phyloP scores from a whole-genome alignment of 208 protist species.

The Wallacemonas sp. region DNA sequence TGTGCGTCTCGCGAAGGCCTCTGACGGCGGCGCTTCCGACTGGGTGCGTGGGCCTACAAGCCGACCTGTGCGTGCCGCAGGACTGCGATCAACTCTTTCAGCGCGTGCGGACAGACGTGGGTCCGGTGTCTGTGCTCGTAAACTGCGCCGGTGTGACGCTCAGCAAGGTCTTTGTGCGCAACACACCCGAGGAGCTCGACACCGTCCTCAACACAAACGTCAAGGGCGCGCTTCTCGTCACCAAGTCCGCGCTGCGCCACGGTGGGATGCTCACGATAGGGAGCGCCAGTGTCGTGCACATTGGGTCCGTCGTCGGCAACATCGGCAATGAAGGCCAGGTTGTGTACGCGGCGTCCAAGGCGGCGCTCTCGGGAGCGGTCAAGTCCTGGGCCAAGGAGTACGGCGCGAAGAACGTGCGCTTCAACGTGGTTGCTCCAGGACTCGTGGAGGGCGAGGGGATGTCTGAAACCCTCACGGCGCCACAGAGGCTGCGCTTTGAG shows the following conservation, averaged over 20 bases:
- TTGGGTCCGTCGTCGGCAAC: conserved; percentile 76
- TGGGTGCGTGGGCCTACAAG: conserved; percentile 45
- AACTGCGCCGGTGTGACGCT: conserved; percentile 84
- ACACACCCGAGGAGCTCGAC: conserved; percentile 70
- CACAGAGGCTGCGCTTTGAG: conserved; percentile 55
- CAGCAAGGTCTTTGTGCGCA: conserved; percentile 70
- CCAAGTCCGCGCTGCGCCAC: conserved; percentile 69
- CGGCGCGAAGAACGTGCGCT: conserved; percentile 75
- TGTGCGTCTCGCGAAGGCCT: conserved; percentile 60
- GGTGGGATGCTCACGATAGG: conserved; percentile 66
- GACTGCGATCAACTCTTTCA: conserved; percentile 66
- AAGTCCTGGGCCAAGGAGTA: conserved; percentile 89
- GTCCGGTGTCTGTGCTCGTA: conserved; percentile 64
- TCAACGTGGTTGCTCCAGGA: conserved; percentile 92
- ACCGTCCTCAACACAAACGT: conserved; percentile 80
- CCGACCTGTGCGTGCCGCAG: conserved; percentile 41
- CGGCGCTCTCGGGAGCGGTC: conserved; percentile 77
- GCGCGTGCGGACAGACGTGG: conserved; percentile 37
- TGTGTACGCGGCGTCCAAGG: conserved; percentile 91
- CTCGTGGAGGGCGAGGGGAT: conserved; percentile 89
- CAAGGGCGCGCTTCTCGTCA: conserved; percentile 67
- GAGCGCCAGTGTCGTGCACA: conserved; percentile 67
- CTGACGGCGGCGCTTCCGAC: conserved; percentile 31
- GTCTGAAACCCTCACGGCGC: conserved; percentile 48
- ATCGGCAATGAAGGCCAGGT: conserved; percentile 89